phyloP scores from a whole-genome alignment of 1,139 yeast genomes.

The Zygotorulaspora mrakii region DNA sequence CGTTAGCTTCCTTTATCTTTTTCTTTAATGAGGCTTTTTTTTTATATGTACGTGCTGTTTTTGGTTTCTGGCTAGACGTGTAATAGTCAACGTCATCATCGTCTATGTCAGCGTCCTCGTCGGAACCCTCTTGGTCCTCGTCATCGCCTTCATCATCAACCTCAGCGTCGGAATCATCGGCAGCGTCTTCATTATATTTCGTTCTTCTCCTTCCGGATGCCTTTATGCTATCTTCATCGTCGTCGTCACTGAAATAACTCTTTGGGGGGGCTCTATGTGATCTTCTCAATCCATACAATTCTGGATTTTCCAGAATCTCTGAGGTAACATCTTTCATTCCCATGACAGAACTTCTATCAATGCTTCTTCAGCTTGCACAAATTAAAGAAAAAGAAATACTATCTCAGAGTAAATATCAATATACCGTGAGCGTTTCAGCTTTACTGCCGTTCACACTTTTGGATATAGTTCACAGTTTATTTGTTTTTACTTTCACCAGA shows the following conservation, averaged over 20 bases:
- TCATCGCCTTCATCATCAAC: slow-evolving; percentile 32
- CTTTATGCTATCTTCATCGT: slow-evolving; percentile 24
- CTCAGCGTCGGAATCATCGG: slow-evolving; percentile 22
- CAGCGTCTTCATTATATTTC: slow-evolving; percentile 35
- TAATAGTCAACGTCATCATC: slow-evolving; percentile 38
- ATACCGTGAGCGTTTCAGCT: too few relatives aligned
- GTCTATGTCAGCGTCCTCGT: slow-evolving; percentile 26
- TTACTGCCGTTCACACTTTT: too few relatives aligned
- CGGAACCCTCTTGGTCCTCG: slow-evolving; percentile 14
- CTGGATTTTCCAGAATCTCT: slow-evolving; percentile 60
- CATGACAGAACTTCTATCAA: slow-evolving; percentile 7
- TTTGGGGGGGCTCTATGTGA: slow-evolving; percentile 65
- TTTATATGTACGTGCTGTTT: slow-evolving; percentile 23
- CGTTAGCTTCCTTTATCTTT: slow-evolving; percentile 19
- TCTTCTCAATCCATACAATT: slow-evolving; percentile 85
- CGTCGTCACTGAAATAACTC: slow-evolving; percentile 31
- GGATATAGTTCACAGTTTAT: too few relatives aligned
- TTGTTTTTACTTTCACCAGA: too few relatives aligned
- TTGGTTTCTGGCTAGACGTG: slow-evolving; percentile 28
- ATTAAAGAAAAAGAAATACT: too few relatives aligned
- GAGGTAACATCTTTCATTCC: slow-evolving; percentile 33
- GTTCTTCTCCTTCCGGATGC: slow-evolving; percentile 16
- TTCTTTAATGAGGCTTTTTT: slow-evolving; percentile 19
- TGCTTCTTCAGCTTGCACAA: too few relatives aligned
- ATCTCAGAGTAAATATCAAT: too few relatives aligned